phyloP scores from a whole-genome alignment of 2,329 filamentous ascomycete genomes.

The Verticillium isaacii region DNA sequence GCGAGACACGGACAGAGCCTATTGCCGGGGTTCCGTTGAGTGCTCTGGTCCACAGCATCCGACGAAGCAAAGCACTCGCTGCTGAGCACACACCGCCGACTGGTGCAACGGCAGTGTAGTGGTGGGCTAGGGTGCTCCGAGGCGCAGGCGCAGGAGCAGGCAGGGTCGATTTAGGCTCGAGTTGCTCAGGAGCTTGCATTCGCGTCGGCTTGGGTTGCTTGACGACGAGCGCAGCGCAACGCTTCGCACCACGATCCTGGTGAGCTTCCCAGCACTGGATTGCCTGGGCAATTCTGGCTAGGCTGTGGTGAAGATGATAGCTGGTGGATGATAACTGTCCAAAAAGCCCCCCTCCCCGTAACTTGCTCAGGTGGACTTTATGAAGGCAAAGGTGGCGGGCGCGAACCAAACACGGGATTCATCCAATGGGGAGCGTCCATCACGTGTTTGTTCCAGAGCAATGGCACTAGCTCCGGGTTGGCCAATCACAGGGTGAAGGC shows the following conservation, averaged over 20 bases:
- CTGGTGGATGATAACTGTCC: too few relatives aligned
- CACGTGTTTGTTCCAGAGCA: not conserved
- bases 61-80: not conserved
- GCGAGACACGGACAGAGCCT: constrained; percentile 3
- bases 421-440: not conserved
- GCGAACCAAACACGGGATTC: not conserved
- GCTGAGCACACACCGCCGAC: not conserved
- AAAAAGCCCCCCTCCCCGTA: not conserved
- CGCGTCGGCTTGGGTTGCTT: not conserved
- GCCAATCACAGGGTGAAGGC: not conserved
- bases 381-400: not conserved
- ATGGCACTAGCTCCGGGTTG: not conserved
- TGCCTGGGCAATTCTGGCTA: not conserved
- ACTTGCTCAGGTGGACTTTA: too few relatives aligned
- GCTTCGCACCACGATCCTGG: not conserved
- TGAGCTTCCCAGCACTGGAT: not conserved
- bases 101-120: not conserved
- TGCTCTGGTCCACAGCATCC: not conserved
- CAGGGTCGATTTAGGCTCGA: not conserved
- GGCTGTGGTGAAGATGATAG: too few relatives aligned
- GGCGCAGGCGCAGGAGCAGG: not conserved
- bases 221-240: not conserved
- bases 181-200: not conserved
- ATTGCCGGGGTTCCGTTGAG: not conserved
- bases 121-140: not conserved